Evolutionary conservation across 2,329 filamentous ascomycete genomes (phyloP), one percentile per base, ranked within the genome.

Genomic region (Hymenoscyphus infarciens): DNA sequence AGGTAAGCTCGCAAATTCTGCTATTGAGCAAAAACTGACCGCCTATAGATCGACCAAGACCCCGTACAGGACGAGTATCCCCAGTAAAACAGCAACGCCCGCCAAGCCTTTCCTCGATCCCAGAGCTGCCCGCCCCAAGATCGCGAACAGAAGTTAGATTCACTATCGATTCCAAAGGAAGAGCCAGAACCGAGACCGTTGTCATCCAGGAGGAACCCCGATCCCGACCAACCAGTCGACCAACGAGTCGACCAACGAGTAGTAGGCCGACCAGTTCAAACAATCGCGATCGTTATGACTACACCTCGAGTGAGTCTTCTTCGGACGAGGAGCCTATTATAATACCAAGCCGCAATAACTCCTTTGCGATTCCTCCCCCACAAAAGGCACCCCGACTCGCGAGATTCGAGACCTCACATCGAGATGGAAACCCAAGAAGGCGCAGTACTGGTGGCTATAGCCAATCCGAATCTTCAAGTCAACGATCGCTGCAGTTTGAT

Each of bases 261-360:
- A 60, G 61, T 57, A 63, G 68, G 58, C 55, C 64, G 54, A 55
- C 67, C 61, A 54, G 66, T 29, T 49, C 42, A 10, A 11, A 35
- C 33, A 31, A 58, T 33, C 65, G 62, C 49, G 75, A 74, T 57
- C 76, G 75, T 45, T 81, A 78, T 76, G 78, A 79, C 15, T 81
- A 80, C 5, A 81, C 81, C 0, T 80, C 67, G 25, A 68, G 71
- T 56, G 81, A 81, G 2, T 86, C 83, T 1, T 87, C 84, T 0
- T 81, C 81, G 3, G 86, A 88, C 65, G 85, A 88, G 60, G 86
- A 88, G 62, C 84, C 83, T 13, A 87, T 88, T 64, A 80, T 87
- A 57, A 84, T 88, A 45, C 85, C 85, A 33, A 87, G 84, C 71
- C 79, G 84, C 53, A 83, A 80, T 64, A 78, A 78, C 3, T 87